Evolutionary conservation across 2,329 filamentous ascomycete species (phyloP).

Genomic region (Seiridium unicorne): DNA sequence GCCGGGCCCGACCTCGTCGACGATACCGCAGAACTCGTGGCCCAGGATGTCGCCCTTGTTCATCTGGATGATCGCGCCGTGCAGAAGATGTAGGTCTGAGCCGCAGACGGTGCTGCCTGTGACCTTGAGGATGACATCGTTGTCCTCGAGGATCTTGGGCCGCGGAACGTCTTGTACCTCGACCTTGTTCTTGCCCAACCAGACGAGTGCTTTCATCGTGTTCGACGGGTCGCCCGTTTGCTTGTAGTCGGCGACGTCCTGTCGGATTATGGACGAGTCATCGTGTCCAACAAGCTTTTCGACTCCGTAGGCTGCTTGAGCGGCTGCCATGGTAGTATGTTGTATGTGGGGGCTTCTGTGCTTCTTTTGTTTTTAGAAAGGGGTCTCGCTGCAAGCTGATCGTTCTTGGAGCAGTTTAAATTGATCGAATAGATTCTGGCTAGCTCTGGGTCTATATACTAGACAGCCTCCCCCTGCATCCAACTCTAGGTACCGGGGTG

Average conservation of each 20-base stretch:
- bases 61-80: slow-evolving; percentile 57
- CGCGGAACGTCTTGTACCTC: slow-evolving; percentile 66
- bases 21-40: slow-evolving; percentile 58
- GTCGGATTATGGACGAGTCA: slow-evolving; percentile 61
- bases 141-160: slow-evolving; percentile 69
- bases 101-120: slow-evolving; percentile 62
- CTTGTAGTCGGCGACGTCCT: slow-evolving; percentile 66
- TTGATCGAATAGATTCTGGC: background rate
- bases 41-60: slow-evolving; percentile 67
- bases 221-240: slow-evolving; percentile 46
- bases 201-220: slow-evolving; percentile 77
- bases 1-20: slow-evolving; percentile 52
- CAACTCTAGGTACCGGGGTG: too few relatives aligned
- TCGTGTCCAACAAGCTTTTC: slow-evolving; percentile 70
- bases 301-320: slow-evolving; percentile 64
- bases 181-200: slow-evolving; percentile 81
- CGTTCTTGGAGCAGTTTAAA: too few relatives aligned
- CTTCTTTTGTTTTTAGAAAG: background rate
- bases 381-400: too few relatives aligned
- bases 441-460: too few relatives aligned
- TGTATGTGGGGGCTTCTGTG: background rate
- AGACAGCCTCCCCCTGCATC: too few relatives aligned
- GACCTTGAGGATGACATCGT: slow-evolving; percentile 78
- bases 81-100: slow-evolving; percentile 57
- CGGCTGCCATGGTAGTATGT: slow-evolving; percentile 47